Evolutionary conservation across 2,329 filamentous ascomycete genomes (phyloP), one percentile per base, ranked within the genome.

Genomic region (Pseudocercospora fijiensis): DNA sequence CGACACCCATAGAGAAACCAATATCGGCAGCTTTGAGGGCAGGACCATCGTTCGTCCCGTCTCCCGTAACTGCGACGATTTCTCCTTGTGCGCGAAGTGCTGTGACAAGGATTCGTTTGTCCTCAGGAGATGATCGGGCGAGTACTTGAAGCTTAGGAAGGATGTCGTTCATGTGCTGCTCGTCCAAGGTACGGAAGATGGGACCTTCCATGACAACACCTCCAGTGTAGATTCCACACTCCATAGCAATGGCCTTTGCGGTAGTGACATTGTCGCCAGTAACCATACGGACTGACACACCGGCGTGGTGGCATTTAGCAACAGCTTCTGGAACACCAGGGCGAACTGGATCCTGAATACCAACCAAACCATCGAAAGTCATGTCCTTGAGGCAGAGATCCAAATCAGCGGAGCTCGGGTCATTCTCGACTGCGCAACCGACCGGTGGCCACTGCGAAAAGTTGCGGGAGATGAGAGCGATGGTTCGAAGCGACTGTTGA

Each of bases 401-500:
- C 65, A 93, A 90, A 5, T 87, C 81, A n/a, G 85, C 87, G 63
- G 88, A 83, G 18, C 82, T 82, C 4, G 81, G 74, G 68, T 90
- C 86, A 65, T 89, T 86, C 64, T 88, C 85, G 33, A 82, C 75
- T 33, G 77, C 82, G 45, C 80, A 85, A 10, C 83, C 85, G 56
- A 84, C 83, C 64, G 81, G 85, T 5, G 92, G 91, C 30, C 92
- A 92, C 91, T 92, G 90, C 4, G 71, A 61, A 69, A 95, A 96
- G 71, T 96, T 92, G 62, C 88, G 89, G 78, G 92, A 96, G 58
- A 92, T 83, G 67, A 96, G 84, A 45, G 88, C 91, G 70, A 96
- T 96, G 1, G 92, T 96, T 66, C 92, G 86, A 41, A 96, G 83
- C 4, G 92, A 96, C 20, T 89, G 85, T 28, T 85, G 86, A 7